These are phyloP conservation scores for Pseudonitzschia multistriata DNA, from an alignment of 108 stramenopile genomes.

Conservation along the genomic window DNA sequence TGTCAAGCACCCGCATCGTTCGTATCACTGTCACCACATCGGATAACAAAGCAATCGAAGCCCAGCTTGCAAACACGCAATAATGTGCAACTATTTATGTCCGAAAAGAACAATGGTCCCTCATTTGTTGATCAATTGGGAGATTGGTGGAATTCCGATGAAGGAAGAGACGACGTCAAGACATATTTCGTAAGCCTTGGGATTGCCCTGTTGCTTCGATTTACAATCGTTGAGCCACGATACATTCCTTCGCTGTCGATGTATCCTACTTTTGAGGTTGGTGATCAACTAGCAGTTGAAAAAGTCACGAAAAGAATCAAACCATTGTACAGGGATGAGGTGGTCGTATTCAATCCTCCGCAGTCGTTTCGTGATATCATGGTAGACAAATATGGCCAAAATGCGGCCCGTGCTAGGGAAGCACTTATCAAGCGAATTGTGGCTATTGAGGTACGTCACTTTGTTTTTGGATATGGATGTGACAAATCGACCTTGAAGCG, in stretches of 20 bases:
- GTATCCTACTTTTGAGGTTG: constrained; percentile 96
- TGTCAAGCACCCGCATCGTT: neutral
- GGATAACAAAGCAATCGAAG: neutral
- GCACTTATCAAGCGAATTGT: constrained; percentile 96
- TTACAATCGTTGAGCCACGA: constrained; percentile 89
- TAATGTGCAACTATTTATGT: neutral
- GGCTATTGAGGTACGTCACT: constrained; percentile 85
- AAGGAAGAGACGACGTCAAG: constrained; percentile 75
- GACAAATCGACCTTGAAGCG: too few relatives aligned
- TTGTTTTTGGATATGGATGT: too few relatives aligned
- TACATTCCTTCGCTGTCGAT: constrained; percentile 93
- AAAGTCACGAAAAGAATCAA: constrained; percentile 89
- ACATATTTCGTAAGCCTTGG: constrained; percentile 76
- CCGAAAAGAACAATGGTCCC: constrained; percentile 6
- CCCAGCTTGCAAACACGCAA: neutral
- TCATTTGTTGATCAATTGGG: constrained; percentile 9
- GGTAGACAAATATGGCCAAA: constrained; percentile 43
- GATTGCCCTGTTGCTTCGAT: constrained; percentile 66
- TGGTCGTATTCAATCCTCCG: constrained; percentile 96
- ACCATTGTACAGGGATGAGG: constrained; percentile 84
- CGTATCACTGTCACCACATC: neutral
- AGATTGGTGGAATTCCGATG: constrained; percentile 42
- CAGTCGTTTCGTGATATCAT: constrained; percentile 78
- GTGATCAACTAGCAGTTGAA: constrained; percentile 95
- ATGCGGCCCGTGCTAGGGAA: constrained; percentile 52